Base-by-base conservation (phyloP, 495 filamentous ascomycete species). In the Schizothecium vesticola region DNA sequence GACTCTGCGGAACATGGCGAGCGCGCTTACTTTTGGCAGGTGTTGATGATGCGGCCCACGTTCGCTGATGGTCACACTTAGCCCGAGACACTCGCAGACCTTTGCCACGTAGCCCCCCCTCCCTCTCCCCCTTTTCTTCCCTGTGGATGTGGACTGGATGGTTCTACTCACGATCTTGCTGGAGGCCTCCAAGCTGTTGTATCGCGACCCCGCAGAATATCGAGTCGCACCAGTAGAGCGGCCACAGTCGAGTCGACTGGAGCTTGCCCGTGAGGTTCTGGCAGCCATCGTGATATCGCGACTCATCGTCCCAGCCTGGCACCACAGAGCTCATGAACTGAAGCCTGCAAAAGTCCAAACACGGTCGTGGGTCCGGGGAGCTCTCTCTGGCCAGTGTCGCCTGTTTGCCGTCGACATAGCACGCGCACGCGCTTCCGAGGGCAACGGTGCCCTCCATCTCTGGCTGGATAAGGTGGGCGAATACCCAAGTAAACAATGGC, bases 11-110 rank as follows among this genome's bases (percentile, higher is more conserved):
- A 36, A 61, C 57, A 21, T 61, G 28, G 59, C 29, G 24, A 24
- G 29, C 24, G 9, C 8, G 55, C 81, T 75, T 70, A 83, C 82
- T 80, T 79, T 60, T 82, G 77, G 60, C 81, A 84, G 61, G 73
- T 77, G 72, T 81, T 84, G 77, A 83, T 83, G 63, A 84, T 80
- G 64, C 74, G 69, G 64, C 79, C 77, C 64, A 83, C 78, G 66
- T 74, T 81, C 21, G 80, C 81, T 83, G 36, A 43, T 62, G 24
- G 66, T 63, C 28, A 64, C 58, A 61, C 67, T 72, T 79, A 72
- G 77, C 74, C 61, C 61, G 68, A 71, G 67, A 60, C 63, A 33
- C 29, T 67, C 51, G 62, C 16, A 55, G 36, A 65, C 43, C 43
- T 7, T 63, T 28, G 57, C 60, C 51, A 33, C 56, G 33, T 31